Evolutionary conservation across 371 early-diverging fungal species (phyloP).

Genomic region (Thermomucor indicae-seudaticae): DNA sequence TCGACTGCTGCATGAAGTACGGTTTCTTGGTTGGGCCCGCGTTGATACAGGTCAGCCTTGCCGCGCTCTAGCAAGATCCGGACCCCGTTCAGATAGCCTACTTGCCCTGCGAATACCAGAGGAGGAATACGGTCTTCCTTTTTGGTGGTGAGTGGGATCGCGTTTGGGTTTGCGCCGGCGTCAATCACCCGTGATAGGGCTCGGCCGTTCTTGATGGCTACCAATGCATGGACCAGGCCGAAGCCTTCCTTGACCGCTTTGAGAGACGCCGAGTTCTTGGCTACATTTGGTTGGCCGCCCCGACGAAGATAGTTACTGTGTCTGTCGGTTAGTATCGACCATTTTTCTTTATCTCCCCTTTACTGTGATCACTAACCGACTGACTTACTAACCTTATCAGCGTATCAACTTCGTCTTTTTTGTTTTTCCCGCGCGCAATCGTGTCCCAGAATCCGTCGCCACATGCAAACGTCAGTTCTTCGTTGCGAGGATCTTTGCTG

Average conservation of each 20-base stretch:
- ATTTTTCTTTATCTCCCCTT: neutral
- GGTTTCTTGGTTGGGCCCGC: slow-evolving; percentile 27
- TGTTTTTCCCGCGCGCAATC: slow-evolving; percentile 24
- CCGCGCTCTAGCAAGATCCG: slow-evolving; percentile 25
- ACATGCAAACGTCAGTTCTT: slow-evolving; percentile 25
- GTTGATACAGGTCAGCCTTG: slow-evolving; percentile 11
- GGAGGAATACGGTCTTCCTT: slow-evolving; percentile 22
- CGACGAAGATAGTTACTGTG: slow-evolving; percentile 39
- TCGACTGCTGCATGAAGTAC: slow-evolving; percentile 36
- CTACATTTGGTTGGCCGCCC: slow-evolving; percentile 43
- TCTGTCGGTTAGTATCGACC: neutral
- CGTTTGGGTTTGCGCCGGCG: slow-evolving; percentile 33
- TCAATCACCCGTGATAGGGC: slow-evolving; percentile 25
- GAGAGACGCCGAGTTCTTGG: slow-evolving; percentile 29
- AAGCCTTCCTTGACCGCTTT: slow-evolving; percentile 40
- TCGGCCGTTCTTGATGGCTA: slow-evolving; percentile 24
- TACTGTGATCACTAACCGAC: neutral
- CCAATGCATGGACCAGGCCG: slow-evolving; percentile 35
- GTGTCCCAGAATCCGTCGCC: slow-evolving; percentile 43
- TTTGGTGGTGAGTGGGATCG: slow-evolving; percentile 17
- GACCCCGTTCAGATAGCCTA: slow-evolving; percentile 30
- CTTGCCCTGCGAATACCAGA: slow-evolving; percentile 30
- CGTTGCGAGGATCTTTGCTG: neutral
- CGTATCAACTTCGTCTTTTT: slow-evolving; percentile 24
- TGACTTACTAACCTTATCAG: slow-evolving; percentile 21